Evolutionary conservation across 352 stramenopile species (phyloP), one percentile per base, ranked within the genome.

Genomic region (Pythium volutum): DNA sequence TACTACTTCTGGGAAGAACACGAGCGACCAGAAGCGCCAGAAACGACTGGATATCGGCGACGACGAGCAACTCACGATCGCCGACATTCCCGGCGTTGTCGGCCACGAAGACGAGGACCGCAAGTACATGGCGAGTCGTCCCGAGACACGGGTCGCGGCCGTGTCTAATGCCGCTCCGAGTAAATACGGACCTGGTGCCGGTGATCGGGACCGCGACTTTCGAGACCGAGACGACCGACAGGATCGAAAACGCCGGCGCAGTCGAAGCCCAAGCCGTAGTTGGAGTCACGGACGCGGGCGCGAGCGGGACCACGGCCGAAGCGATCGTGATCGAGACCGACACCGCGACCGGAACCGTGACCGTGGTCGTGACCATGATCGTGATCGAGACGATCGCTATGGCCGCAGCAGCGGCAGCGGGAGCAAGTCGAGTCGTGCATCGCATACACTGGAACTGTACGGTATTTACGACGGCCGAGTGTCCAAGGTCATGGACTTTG

Each of bases 401-500:
- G 49, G 41, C 41, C 66, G 67, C 29, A 63, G 55, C 33, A 58
- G 50, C 4, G 34, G 42, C 20, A 49, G 64, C 65, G 36, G 51
- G 15, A 53, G 53, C 52, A 69, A 47, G 25, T 79, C 58, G 64
- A 50, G 55, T 25, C 52, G 70, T 12, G 63, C 80, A 29, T 41
- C 58, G 2, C 59, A 23, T n/a, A 31, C 43, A 4, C 48, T 96
- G 26, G 83, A 98, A 67, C 67, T 98, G 33, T 97, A 99, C 73
- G 73, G 80, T 38, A 99, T 99, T 63, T 98, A 98, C 66, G 80
- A 94, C 34, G 97, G 92, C 20, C 81, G 74, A 10, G 93, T 99
- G 18, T 83, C 79, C 57, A 98, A 98, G 62, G 78, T 98, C 25
- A 94, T 98, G 73, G 96, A 99, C 61, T 99, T 98, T 88, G 97